Evolutionary conservation across 495 filamentous ascomycete species (phyloP), one percentile per base, ranked within the genome.

Genomic region (Tuber brumale): DNA sequence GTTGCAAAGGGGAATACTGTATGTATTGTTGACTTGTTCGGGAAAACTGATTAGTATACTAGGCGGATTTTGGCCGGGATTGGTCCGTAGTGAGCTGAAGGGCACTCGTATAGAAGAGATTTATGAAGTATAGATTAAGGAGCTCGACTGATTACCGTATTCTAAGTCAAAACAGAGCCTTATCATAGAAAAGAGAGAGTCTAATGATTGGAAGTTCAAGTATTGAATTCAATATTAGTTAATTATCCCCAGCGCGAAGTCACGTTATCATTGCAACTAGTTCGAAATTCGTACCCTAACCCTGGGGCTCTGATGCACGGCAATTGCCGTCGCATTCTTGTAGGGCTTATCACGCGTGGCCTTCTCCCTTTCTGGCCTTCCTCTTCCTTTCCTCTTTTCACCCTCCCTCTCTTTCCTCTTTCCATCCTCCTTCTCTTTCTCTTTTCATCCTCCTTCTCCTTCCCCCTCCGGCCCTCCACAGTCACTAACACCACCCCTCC

Each of bases 1-100:
- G 57, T 6, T 66, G 57, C 31, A 7, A 35, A 66, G 57, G 31
- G 27, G 31, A 66, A 31, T 66, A n/a, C n/a, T n/a, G n/a, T n/a
- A 18, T 35, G 57, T 66, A 66, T 31, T 61, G 51, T 61, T 61
- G 51, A 61, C 51, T 66, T 66, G 27, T 66, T 66, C 57, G 35
- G n/a, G 57, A 10, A 31, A 27, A 31, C 12, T 31, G 27, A 66
- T 66, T 35, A 66, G 57, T 66, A 35, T 35, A 35, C 10, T 16
- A 14, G 27, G 57, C 12, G 12, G 4, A 35, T 18, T 35, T 66
- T 66, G 14, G 57, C 18, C 19, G 57, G 57, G 5, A 27, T 35
- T 31, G 10, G 23, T 31, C n/a, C n/a, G n/a, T 27, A 61, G 51
- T 14, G 6, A 66, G 57, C 57, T 2, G 27, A 19, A 66, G 57